phyloP scores from a whole-genome alignment of 1,139 yeast genomes.

The Geotrichum klebahnii region DNA sequence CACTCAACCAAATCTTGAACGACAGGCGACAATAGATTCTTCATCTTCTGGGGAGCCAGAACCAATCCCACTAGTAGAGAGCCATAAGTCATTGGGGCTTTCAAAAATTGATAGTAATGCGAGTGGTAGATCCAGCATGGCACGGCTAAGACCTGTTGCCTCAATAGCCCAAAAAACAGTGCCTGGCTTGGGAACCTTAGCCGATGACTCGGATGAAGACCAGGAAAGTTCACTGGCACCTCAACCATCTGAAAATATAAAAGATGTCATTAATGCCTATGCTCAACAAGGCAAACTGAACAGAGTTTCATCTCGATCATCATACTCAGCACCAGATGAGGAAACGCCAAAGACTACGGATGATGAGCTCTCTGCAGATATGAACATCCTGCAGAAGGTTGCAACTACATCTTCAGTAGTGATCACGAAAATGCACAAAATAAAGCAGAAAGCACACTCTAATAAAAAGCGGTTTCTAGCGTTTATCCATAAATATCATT shows the following conservation, averaged over 20 bases:
- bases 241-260: slow-evolving; percentile 8
- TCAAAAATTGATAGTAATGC: neutral
- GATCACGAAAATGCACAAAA: too few relatives aligned
- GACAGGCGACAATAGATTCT: neutral
- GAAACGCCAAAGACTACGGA: too few relatives aligned
- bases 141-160: neutral
- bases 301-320: neutral
- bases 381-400: neutral
- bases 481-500: slow-evolving; percentile 18
- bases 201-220: neutral
- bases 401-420: neutral
- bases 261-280: slow-evolving; percentile 17
- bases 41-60: neutral
- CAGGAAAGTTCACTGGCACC: neutral
- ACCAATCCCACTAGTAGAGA: neutral
- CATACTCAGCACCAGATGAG: too few relatives aligned
- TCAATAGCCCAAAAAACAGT: slow-evolving; percentile 10
- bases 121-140: neutral
- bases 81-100: neutral
- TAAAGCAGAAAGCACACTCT: too few relatives aligned
- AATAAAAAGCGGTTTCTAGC: neutral
- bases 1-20: neutral
- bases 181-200: slow-evolving; percentile 15
- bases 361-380: neutral
- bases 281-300: neutral